Conservation (phyloP, 2,329 filamentous ascomycete species). For the Xylaria polymorpha region DNA sequence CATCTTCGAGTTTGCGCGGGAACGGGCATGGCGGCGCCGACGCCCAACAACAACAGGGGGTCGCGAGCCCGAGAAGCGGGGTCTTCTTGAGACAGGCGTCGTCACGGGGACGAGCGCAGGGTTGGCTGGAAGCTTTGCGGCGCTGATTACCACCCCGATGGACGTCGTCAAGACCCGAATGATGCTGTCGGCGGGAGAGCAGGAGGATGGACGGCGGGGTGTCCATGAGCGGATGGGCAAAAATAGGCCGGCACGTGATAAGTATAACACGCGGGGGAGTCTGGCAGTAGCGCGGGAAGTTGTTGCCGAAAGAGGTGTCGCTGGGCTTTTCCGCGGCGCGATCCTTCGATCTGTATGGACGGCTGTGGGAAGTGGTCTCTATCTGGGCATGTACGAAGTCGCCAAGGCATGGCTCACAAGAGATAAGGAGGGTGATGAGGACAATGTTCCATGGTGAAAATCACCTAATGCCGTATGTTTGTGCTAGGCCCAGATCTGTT, state of each 20-base stretch:
- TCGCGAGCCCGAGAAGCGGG: slow-evolving; percentile 11
- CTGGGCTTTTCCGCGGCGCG: slow-evolving; percentile 82
- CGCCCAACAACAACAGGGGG: slow-evolving; percentile 10
- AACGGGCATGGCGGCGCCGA: slow-evolving; percentile 64
- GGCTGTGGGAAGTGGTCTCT: slow-evolving; percentile 82
- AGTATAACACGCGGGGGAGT: slow-evolving; percentile 51
- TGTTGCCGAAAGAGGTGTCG: slow-evolving; percentile 72
- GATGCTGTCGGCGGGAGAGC: slow-evolving; percentile 51
- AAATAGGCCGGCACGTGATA: slow-evolving; percentile 46
- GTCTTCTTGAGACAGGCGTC: slow-evolving; percentile 72
- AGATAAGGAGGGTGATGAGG: slow-evolving; percentile 57
- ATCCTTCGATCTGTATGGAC: slow-evolving; percentile 82
- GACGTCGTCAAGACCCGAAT: slow-evolving; percentile 84
- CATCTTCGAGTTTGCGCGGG: slow-evolving; percentile 80
- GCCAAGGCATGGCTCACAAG: slow-evolving; percentile 72
- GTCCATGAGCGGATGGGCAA: slow-evolving; percentile 45
- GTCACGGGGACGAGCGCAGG: slow-evolving; percentile 81
- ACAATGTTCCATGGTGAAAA: slow-evolving; percentile 35
- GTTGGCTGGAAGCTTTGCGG: slow-evolving; percentile 77
- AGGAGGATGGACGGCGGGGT: slow-evolving; percentile 47
- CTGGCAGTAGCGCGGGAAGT: slow-evolving; percentile 74
- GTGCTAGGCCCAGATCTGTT: neutral
- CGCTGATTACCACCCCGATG: slow-evolving; percentile 85
- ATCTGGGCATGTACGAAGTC: slow-evolving; percentile 87
- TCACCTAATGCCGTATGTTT: neutral